Conservation (phyloP, 495 filamentous ascomycete genomes). For the Haplographium delicatum region DNA sequence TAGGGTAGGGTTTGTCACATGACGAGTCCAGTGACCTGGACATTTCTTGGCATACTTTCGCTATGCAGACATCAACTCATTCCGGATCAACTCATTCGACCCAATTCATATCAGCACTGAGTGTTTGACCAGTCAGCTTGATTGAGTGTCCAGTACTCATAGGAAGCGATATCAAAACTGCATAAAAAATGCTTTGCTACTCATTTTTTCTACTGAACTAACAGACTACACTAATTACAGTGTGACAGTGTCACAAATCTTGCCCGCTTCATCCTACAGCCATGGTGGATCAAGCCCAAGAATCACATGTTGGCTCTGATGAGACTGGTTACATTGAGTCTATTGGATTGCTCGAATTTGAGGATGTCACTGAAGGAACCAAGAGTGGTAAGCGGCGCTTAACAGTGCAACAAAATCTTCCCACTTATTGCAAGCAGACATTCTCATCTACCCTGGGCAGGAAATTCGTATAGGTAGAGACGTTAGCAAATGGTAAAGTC, state of each 20-base stretch:
- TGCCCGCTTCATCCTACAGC: no score
- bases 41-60: no score
- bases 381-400: background rate
- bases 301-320: background rate
- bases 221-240: constrained; percentile 1
- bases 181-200: constrained; percentile 9
- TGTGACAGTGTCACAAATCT: no score
- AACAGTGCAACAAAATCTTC: background rate
- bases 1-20: no score
- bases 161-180: background rate
- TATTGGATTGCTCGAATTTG: constrained; percentile 9
- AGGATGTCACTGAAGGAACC: background rate
- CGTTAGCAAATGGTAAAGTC: constrained; percentile 27
- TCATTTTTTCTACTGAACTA: constrained; percentile 2
- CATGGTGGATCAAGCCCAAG: constrained; percentile 5
- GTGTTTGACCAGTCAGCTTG: background rate
- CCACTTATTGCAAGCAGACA: background rate
- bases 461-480: constrained; percentile 35
- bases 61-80: no score
- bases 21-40: no score
- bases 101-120: background rate
- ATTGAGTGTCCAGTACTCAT: constrained; percentile 13
- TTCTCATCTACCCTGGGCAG: constrained; percentile 23
- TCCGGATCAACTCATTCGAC: background rate
- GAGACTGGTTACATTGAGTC: background rate